These are phyloP conservation scores for Tilletiopsis washingtonensis DNA, from an alignment of 1,284 basidiomycete species.

Conservation along the genomic window DNA sequence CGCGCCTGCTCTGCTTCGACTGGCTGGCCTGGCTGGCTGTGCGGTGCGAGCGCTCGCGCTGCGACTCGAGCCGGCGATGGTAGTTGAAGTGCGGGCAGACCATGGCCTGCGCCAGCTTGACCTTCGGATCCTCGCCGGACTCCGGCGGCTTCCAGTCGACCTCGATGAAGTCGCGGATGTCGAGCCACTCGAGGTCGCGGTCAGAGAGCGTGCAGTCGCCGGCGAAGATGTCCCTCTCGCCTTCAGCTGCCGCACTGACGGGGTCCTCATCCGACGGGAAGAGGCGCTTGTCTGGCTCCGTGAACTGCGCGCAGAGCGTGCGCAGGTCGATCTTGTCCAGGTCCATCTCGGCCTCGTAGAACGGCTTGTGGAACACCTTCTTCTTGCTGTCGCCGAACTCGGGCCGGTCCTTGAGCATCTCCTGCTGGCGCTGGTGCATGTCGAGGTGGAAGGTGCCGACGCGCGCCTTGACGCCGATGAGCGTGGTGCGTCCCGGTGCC, in stretches of 20 bases:
- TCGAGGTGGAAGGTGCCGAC: conserved; percentile 77
- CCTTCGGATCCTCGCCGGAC: conserved; percentile 53
- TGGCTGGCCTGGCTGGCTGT: conserved; percentile 11
- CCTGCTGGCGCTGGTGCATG: conserved; percentile 85
- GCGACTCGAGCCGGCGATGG: conserved; percentile 55
- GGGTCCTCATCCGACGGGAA: conserved; percentile 22
- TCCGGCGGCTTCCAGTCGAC: conserved; percentile 59
- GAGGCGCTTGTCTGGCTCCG: conserved; percentile 41
- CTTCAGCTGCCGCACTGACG: conserved; percentile 32
- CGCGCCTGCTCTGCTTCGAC: neutral
- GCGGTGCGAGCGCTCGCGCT: conserved; percentile 41
- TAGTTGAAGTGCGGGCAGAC: conserved; percentile 77
- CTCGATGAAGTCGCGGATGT: conserved; percentile 77
- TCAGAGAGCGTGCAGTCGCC: conserved; percentile 14
- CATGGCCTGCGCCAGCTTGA: conserved; percentile 66
- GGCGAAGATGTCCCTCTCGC: conserved; percentile 25
- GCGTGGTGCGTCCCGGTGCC: conserved; percentile 67
- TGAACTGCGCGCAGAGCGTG: conserved; percentile 68
- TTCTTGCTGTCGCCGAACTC: conserved; percentile 21
- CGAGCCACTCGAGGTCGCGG: conserved; percentile 58
- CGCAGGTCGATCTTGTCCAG: conserved; percentile 71
- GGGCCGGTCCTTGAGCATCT: conserved; percentile 52
- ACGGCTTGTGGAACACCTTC: conserved; percentile 62
- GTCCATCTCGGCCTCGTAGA: conserved; percentile 84
- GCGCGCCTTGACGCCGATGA: conserved; percentile 74